A percentile compares a stretch with the other conserved stretches of the same genome.
Evolutionary conservation across 2,329 filamentous ascomycete genomes (phyloP).

Genomic region (Aureobasidium sp.): DNA sequence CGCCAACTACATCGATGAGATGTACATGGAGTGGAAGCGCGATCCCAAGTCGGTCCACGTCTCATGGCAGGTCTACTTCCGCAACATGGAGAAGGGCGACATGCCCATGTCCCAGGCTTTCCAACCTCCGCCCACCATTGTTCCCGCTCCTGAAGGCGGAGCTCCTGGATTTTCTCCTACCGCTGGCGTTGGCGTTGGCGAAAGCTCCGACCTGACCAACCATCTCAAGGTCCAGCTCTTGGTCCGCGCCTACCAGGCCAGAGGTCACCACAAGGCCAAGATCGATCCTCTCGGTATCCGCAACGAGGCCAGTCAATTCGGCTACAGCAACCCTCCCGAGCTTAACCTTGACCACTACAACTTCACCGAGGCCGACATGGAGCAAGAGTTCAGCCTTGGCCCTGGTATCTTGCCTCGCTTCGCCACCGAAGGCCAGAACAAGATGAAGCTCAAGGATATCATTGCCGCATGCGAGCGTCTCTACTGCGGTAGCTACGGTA

Average conservation of each 20-base stretch:
- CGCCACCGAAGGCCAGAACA: conserved; percentile 76
- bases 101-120: conserved; percentile 98
- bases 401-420: conserved; percentile 94
- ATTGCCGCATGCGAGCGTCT: conserved; percentile 86
- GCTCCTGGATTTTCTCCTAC: conserved; percentile 61
- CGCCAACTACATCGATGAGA: conserved; percentile 98
- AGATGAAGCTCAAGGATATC: conserved; percentile 96
- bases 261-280: conserved; percentile 96
- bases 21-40: conserved; percentile 97
- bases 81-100: conserved; percentile 96
- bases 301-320: conserved; percentile 72
- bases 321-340: conserved; percentile 84
- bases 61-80: conserved; percentile 99
- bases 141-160: conserved; percentile 71
- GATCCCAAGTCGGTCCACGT: conserved; percentile 91
- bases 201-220: conserved; percentile 73
- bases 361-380: conserved; percentile 89
- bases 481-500: conserved; percentile 94
- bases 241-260: conserved; percentile 93
- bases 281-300: conserved; percentile 95
- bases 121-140: conserved; percentile 85
- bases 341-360: conserved; percentile 88
- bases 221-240: conserved; percentile 97
- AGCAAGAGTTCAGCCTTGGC: conserved; percentile 83
- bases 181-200: conserved; percentile 53